phyloP scores from a whole-genome alignment of 768 basidiomycete species.

The Clitopilus hobsonii region DNA sequence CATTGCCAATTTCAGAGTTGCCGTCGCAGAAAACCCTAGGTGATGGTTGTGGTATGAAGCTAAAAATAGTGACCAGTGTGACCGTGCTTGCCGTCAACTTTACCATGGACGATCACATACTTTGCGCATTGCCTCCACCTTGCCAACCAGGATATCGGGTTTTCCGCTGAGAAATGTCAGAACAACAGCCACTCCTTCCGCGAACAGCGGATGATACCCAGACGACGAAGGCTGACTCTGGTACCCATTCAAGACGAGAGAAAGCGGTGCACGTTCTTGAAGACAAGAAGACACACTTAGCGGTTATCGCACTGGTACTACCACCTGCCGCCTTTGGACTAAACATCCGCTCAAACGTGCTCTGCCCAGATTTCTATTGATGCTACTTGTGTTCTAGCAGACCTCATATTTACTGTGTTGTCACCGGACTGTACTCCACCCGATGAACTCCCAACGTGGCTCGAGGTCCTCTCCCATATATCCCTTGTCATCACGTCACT shows the following conservation, averaged over 20 bases:
- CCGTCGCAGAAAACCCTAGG: no score
- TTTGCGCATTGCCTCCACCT: background rate
- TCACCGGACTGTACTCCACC: conserved; percentile 44
- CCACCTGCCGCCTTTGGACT: conserved; percentile 6
- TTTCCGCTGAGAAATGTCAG: conserved; percentile 28
- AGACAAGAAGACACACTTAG: conserved; percentile 45
- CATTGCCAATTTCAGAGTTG: background rate
- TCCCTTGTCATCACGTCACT: conserved; percentile 66
- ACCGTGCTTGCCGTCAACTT: background rate
- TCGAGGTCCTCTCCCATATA: conserved; percentile 54
- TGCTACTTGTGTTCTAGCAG: conserved; percentile 64
- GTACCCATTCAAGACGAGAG: conserved; percentile 20
- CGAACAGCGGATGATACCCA: conserved; percentile 5
- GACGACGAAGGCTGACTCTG: background rate
- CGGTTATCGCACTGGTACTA: conserved; percentile 56
- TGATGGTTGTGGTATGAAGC: background rate
- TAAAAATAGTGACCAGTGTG: background rate
- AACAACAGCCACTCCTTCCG: conserved; percentile 44
- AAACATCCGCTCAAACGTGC: background rate
- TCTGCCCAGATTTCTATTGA: conserved; percentile 52
- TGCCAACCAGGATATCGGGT: background rate
- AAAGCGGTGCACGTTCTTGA: conserved; percentile 47
- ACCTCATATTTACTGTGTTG: conserved; percentile 67
- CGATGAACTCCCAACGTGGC: conserved; percentile 49
- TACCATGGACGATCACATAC: background rate